phyloP scores from a whole-genome alignment of 495 filamentous ascomycete genomes.

The Achaetomiella virescens region DNA sequence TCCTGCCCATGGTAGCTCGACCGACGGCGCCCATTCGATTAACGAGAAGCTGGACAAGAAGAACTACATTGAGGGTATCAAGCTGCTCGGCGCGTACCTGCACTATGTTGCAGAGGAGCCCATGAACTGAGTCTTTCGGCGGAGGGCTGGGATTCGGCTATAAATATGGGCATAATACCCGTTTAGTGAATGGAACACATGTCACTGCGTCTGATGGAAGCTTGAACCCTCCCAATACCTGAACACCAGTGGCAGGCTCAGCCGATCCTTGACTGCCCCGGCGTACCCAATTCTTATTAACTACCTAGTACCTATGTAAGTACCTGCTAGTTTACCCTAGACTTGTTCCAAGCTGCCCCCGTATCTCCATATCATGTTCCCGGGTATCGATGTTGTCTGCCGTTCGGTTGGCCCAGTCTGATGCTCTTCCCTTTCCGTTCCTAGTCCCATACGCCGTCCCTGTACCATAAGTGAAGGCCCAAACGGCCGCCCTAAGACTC shows the following conservation, averaged over 20 bases:
- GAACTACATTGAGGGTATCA: slow-evolving; percentile 99
- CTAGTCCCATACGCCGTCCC: neutral
- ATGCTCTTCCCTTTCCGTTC: neutral
- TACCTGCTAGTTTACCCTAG: neutral
- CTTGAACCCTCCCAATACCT: too few species aligned
- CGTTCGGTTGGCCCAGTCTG: neutral
- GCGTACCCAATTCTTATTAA: neutral
- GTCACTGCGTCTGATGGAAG: too few species aligned
- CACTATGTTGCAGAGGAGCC: slow-evolving; percentile 95
- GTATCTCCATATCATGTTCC: too few species aligned
- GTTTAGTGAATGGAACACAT: too few species aligned
- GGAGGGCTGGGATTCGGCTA: neutral
- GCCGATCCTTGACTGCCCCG: too few species aligned
- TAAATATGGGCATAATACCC: too few species aligned
- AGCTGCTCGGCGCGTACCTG: slow-evolving; percentile 88
- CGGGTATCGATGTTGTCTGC: slow-evolving; percentile 4
- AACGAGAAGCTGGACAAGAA: slow-evolving; percentile 97
- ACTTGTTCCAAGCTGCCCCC: too few species aligned
- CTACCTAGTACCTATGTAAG: neutral
- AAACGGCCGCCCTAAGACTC: too few species aligned
- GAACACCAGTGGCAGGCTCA: too few species aligned
- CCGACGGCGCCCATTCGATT: slow-evolving; percentile 92
- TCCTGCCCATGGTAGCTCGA: slow-evolving; percentile 93
- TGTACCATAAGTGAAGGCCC: too few species aligned
- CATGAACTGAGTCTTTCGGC: slow-evolving; percentile 27